Evolutionary conservation across 208 protist genomes (phyloP), one percentile per base, ranked within the genome.

Genomic region (Acanthamoeba castellanii): DNA sequence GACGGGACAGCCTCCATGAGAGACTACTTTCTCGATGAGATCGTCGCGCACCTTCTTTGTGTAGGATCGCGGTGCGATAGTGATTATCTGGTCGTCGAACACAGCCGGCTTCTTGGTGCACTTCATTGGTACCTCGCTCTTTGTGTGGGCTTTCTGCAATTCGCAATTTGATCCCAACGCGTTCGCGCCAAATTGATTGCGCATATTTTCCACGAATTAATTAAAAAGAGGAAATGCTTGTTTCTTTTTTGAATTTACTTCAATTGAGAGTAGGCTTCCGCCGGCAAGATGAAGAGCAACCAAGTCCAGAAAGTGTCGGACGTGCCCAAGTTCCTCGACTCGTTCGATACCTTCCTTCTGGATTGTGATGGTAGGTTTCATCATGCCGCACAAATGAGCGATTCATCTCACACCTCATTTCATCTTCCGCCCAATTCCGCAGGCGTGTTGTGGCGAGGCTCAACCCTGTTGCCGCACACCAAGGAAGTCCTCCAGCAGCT

Each of bases 301-400:
- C 8, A 45, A 0, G 34, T 32, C 34, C 85, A 91, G 85, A 87
- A 82, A 47, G 52, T 85, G 64, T 8, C 25, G 25, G 91, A 96
- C 37, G 68, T 57, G 52, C 20, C 50, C 32, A 55, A 9, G 14
- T 96, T 96, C 88, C 14, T 96, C 18, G 66, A 96, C 20, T 64
- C 72, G 27, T 76, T 90, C 8, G 94, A 96, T 47, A 50, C 89
- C 45, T 96, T 96, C 68, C 59, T 97, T n/a, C 95, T 97, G 32
- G 96, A 97, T 95, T 97, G 95, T 55, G 96, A 97, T 94, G 96
- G 95, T 95, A 30, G 20, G 37, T 13, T 57, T 57, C 52, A 82
- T 52, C 37, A 74, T 37, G 4, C 0, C 13, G 25, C 2, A 2
- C 4, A 74, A 74, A 34, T 13, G 0, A 72, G n/a, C 3, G 61